Conservation (phyloP, 1,139 yeast genomes). For the Pichia kudriavzevii region DNA sequence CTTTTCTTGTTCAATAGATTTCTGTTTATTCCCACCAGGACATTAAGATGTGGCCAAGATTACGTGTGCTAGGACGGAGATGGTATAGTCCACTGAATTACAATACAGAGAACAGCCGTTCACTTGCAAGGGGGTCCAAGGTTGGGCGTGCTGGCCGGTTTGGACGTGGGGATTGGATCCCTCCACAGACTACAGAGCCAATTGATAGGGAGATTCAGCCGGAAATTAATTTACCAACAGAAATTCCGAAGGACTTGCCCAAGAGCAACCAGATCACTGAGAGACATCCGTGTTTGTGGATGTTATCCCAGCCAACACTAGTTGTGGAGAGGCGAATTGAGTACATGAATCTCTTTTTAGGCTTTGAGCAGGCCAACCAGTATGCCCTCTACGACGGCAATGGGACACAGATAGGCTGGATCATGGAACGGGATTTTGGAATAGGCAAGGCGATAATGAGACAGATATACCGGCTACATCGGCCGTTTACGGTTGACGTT, state of each 20-base stretch:
- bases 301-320: conserved; percentile 56
- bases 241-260: too few relatives aligned
- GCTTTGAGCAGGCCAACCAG: conserved; percentile 85
- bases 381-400: conserved; percentile 65
- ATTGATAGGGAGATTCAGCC: too few relatives aligned
- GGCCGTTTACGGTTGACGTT: conserved; percentile 82
- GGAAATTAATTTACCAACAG: too few relatives aligned
- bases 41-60: not conserved
- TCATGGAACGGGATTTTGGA: conserved; percentile 76
- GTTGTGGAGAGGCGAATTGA: conserved; percentile 85
- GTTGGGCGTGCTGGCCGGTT: too few relatives aligned
- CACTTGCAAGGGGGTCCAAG: too few relatives aligned
- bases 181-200: too few relatives aligned
- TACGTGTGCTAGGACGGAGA: too few relatives aligned
- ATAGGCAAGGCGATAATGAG: conserved; percentile 62
- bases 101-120: conserved; percentile 3
- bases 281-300: conserved; percentile 36
- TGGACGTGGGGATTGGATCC: too few relatives aligned
- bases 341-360: conserved; percentile 75
- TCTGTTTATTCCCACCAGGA: not conserved
- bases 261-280: too few relatives aligned
- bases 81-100: conserved; percentile 17
- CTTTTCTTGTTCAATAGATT: not conserved
- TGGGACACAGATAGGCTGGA: conserved; percentile 73
- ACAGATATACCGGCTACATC: conserved; percentile 72